Evolutionary conservation across 148 eudicot species (phyloP).

Genomic region (Cornus kousa): DNA sequence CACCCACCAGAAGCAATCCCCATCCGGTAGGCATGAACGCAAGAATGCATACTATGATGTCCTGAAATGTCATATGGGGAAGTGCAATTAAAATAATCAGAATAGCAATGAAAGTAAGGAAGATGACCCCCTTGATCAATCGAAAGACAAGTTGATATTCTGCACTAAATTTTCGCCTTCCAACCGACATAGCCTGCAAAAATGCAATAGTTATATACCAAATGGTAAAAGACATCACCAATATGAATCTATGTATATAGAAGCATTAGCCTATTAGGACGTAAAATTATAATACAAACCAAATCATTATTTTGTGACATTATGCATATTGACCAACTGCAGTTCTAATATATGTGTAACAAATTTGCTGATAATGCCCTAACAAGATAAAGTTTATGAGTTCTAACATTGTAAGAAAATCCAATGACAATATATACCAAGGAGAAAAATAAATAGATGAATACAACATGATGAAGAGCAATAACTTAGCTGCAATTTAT

Average conservation of each 20-base stretch:
- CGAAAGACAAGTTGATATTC: conserved; percentile 50
- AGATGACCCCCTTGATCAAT: conserved; percentile 43
- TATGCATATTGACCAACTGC: too few relatives aligned
- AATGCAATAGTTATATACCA: neutral
- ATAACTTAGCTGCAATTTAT: neutral
- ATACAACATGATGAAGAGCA: neutral
- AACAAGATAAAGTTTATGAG: neutral
- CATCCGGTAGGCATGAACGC: conserved; percentile 74
- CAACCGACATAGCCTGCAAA: conserved; percentile 46
- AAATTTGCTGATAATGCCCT: too few relatives aligned
- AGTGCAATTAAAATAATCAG: conserved; percentile 38
- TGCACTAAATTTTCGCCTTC: conserved; percentile 48
- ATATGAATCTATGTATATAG: too few relatives aligned
- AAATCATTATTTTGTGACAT: neutral
- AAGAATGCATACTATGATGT: conserved; percentile 52
- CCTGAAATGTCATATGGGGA: conserved; percentile 42
- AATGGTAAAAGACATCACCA: neutral
- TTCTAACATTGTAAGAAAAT: neutral
- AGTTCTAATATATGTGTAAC: too few relatives aligned
- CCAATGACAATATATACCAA: neutral
- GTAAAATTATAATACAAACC: neutral
- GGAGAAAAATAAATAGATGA: neutral
- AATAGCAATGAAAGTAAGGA: conserved; percentile 36
- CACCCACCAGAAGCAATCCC: conserved; percentile 65
- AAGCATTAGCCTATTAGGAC: neutral